phyloP scores from a whole-genome alignment of 2,329 filamentous ascomycete genomes.

The Xylaria digitata region DNA sequence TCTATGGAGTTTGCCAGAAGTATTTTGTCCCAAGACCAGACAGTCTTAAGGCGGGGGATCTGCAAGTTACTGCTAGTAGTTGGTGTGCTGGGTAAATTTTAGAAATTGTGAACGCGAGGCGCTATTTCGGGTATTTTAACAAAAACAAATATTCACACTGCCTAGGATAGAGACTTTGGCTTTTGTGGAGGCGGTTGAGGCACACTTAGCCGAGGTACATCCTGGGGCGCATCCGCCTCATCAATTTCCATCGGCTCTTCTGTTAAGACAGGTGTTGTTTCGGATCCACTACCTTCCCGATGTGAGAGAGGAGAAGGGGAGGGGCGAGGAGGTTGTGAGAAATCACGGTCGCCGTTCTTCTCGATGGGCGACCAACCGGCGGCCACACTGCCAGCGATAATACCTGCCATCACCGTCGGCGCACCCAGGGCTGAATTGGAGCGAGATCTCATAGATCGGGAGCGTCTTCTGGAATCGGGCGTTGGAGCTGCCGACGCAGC shows the following conservation, averaged over 20 bases:
- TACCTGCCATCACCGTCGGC: slow-evolving; percentile 84
- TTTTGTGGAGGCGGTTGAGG: slow-evolving; percentile 49
- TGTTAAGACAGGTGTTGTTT: slow-evolving; percentile 46
- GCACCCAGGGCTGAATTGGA: slow-evolving; percentile 79
- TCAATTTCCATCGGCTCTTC: slow-evolving; percentile 53
- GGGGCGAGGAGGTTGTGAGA: slow-evolving; percentile 51
- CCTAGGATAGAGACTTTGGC: slow-evolving; percentile 50
- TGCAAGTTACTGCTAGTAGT: slow-evolving; percentile 3
- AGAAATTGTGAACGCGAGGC: slow-evolving; percentile 3
- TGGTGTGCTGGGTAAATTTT: slow-evolving; percentile 1
- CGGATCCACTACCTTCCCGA: slow-evolving; percentile 46
- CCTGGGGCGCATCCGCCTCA: slow-evolving; percentile 40
- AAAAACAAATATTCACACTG: slow-evolving; percentile 43
- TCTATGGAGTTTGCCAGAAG: neutral
- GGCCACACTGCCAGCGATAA: slow-evolving; percentile 80
- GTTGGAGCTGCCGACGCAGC: slow-evolving; percentile 62
- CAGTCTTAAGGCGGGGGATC: neutral
- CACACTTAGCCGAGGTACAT: slow-evolving; percentile 48
- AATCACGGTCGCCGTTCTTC: slow-evolving; percentile 53
- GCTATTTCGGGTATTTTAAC: slow-evolving; percentile 31
- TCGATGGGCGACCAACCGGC: slow-evolving; percentile 81
- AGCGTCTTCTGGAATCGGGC: slow-evolving; percentile 71
- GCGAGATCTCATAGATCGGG: slow-evolving; percentile 73
- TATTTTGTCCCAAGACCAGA: neutral
- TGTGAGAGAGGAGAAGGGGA: slow-evolving; percentile 48